Percentiles rank a stretch among this genome's conserved stretches.
phyloP scores from a whole-genome alignment of 345 rosid species.

The Gossypium sturtianum region DNA sequence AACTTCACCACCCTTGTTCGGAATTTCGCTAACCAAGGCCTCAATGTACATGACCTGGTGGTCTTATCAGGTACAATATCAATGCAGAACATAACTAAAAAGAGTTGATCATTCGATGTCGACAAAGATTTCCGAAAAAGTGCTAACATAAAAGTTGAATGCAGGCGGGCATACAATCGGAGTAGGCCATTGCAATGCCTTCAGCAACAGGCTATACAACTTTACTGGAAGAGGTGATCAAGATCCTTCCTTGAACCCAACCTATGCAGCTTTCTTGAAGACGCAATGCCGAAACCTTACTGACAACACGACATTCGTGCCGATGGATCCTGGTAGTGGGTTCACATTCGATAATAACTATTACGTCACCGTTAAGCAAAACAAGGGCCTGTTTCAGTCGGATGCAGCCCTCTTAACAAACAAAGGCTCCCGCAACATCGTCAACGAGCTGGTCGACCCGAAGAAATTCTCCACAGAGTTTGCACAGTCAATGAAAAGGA shows the following conservation, averaged over 20 bases:
- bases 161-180: conserved; percentile 69
- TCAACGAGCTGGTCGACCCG: conserved; percentile 9
- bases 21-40: conserved; percentile 35
- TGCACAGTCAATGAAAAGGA: conserved; percentile 48
- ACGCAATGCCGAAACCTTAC: conserved; percentile 30
- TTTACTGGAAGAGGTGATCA: conserved; percentile 58
- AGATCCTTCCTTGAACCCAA: conserved; percentile 46
- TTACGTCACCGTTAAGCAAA: conserved; percentile 29
- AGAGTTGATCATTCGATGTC: neutral
- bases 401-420: conserved; percentile 53
- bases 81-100: neutral
- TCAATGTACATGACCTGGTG: conserved; percentile 57
- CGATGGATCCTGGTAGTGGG: conserved; percentile 54
- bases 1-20: conserved; percentile 43
- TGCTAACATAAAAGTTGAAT: neutral
- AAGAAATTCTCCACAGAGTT: conserved; percentile 40
- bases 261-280: conserved; percentile 36
- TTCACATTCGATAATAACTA: conserved; percentile 40
- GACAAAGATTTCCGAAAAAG: neutral
- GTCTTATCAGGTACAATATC: conserved; percentile 49
- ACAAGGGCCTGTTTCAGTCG: conserved; percentile 53
- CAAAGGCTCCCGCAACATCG: conserved; percentile 17
- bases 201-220: conserved; percentile 60
- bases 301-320: conserved; percentile 30
- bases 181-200: conserved; percentile 40